Conservation (phyloP, 1,284 basidiomycete species). For the Mycosarcoma mackinlayi region DNA sequence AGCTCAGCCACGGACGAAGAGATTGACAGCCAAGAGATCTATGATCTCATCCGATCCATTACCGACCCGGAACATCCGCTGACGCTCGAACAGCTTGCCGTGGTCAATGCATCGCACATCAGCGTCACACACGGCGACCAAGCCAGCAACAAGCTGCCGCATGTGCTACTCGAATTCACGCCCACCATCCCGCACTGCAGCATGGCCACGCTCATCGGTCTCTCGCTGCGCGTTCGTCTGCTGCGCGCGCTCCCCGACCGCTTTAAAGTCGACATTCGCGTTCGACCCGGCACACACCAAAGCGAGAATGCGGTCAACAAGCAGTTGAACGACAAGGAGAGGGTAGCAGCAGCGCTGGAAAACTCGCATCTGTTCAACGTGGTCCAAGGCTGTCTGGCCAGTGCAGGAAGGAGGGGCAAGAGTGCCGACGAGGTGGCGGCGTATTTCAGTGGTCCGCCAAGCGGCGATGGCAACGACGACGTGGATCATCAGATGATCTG, state of each 20-base stretch:
- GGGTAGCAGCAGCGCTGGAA: constrained; percentile 95
- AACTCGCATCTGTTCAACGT: constrained; percentile 87
- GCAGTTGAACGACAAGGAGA: constrained; percentile 98
- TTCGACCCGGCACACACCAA: constrained; percentile 95
- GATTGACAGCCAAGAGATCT: constrained; percentile 65
- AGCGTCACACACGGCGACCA: constrained; percentile 72
- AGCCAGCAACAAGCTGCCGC: constrained; percentile 65
- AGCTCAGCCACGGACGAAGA: constrained; percentile 18
- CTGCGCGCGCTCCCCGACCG: constrained; percentile 88
- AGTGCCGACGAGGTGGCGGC: constrained; percentile 35
- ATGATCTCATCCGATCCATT: constrained; percentile 86
- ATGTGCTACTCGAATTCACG: constrained; percentile 75
- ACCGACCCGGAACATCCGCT: constrained; percentile 96
- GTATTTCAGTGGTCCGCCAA: constrained; percentile 24
- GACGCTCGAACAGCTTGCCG: constrained; percentile 94
- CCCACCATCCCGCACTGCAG: constrained; percentile 98
- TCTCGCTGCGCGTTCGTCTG: constrained; percentile 90
- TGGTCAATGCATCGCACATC: constrained; percentile 90
- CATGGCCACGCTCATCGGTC: constrained; percentile 95
- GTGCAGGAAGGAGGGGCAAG: constrained; percentile 70
- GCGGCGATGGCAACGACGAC: constrained; percentile 10
- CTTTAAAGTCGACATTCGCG: constrained; percentile 93
- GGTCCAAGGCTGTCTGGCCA: constrained; percentile 84
- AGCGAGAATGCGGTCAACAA: constrained; percentile 96
- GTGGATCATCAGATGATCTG: constrained; percentile 37